Evolutionary conservation across 1,284 basidiomycete species (phyloP).

Genomic region (Cutaneotrichosporon daszewskae): DNA sequence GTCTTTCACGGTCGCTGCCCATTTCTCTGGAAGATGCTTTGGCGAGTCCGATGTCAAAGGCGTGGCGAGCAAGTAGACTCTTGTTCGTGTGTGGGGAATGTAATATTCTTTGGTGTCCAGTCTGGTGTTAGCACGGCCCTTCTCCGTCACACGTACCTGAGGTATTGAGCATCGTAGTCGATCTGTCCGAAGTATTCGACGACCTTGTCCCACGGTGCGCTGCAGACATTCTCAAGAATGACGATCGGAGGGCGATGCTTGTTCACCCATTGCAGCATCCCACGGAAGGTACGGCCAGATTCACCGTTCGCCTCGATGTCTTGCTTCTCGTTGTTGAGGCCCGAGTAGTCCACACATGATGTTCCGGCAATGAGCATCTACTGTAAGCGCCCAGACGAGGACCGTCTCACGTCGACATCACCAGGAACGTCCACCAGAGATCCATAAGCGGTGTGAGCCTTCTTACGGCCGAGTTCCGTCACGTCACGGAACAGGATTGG

Average conservation of each 20-base stretch:
- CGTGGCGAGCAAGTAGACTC: slow-evolving; percentile 74
- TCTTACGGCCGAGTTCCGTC: slow-evolving; percentile 72
- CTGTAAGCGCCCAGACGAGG: slow-evolving; percentile 1
- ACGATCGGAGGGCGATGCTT: slow-evolving; percentile 82
- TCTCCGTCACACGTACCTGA: slow-evolving; percentile 46
- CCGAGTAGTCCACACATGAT: slow-evolving; percentile 94
- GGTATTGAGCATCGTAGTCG: slow-evolving; percentile 67
- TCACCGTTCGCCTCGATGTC: slow-evolving; percentile 80
- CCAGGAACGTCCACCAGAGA: slow-evolving; percentile 78
- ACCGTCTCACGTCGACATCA: slow-evolving; percentile 61
- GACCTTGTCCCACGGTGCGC: slow-evolving; percentile 79
- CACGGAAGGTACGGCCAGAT: slow-evolving; percentile 80
- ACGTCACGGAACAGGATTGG: slow-evolving; percentile 91
- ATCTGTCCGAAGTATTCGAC: slow-evolving; percentile 67
- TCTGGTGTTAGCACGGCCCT: slow-evolving; percentile 19
- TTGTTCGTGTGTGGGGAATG: slow-evolving; percentile 87
- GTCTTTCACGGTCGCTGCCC: slow-evolving; percentile 63
- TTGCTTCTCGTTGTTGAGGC: slow-evolving; percentile 88
- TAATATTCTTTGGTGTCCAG: slow-evolving; percentile 92
- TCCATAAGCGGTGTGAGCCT: slow-evolving; percentile 87
- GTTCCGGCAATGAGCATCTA: slow-evolving; percentile 79
- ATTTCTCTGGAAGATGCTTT: slow-evolving; percentile 57
- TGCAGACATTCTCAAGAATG: slow-evolving; percentile 89
- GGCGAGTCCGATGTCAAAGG: slow-evolving; percentile 10
- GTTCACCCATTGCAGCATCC: slow-evolving; percentile 89